Conservation (phyloP, 148 eudicot genomes). For the Hydrangea macrophylla region DNA sequence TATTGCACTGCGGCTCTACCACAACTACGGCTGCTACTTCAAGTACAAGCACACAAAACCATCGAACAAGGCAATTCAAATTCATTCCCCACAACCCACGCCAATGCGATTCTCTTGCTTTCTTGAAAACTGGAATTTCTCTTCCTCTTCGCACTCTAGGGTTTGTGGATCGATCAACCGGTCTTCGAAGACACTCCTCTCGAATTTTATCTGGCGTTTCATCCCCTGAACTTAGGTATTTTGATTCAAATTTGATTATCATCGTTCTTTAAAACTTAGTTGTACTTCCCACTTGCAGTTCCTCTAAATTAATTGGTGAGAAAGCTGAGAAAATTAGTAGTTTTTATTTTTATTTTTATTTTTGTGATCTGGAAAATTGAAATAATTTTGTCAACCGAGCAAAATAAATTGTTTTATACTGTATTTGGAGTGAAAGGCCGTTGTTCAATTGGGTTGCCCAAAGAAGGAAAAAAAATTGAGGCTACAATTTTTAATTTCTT, state of each 20-base stretch:
- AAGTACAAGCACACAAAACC: slow-evolving; percentile 14
- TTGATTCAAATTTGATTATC: neutral
- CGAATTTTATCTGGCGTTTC: slow-evolving; percentile 26
- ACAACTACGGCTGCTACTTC: slow-evolving; percentile 10
- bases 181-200: neutral
- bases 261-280: neutral
- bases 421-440: too few relatives aligned
- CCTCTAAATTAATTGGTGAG: neutral
- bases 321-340: neutral
- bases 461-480: too few relatives aligned
- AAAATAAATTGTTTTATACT: too few relatives aligned
- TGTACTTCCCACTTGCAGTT: too few relatives aligned
- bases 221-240: slow-evolving; percentile 31
- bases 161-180: slow-evolving; percentile 14
- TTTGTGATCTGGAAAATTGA: neutral
- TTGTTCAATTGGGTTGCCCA: too few relatives aligned
- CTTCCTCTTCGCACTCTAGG: neutral
- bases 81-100: slow-evolving; percentile 1
- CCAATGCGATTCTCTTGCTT: neutral
- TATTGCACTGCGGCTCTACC: slow-evolving; percentile 18
- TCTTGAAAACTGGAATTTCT: slow-evolving; percentile 12
- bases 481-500: too few relatives aligned
- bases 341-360: neutral
- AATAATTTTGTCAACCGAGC: too few relatives aligned
- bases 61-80: slow-evolving; percentile 14